These are phyloP conservation scores for Hypocrella siamensis DNA, from an alignment of 2,329 filamentous ascomycete species.

Conservation along the genomic window DNA sequence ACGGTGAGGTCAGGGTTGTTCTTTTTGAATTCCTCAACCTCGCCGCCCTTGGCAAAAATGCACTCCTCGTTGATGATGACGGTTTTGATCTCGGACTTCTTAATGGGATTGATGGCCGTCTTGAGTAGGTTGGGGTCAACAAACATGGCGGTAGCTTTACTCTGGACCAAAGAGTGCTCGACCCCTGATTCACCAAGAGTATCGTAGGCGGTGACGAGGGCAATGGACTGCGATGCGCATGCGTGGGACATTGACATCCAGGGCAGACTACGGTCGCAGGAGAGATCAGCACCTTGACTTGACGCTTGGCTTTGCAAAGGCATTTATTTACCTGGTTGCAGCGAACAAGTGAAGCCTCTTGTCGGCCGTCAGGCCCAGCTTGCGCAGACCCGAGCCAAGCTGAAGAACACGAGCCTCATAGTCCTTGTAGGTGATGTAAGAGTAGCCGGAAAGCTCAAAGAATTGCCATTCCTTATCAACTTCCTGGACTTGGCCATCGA, in stretches of 20 bases:
- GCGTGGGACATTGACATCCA: constrained; percentile 75
- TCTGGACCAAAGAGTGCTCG: constrained; percentile 73
- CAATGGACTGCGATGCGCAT: constrained; percentile 69
- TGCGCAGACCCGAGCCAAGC: constrained; percentile 57
- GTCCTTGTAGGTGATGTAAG: constrained; percentile 64
- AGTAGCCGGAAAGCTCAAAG: constrained; percentile 68
- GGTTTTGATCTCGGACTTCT: constrained; percentile 38
- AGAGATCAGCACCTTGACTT: no score
- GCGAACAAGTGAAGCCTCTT: constrained; percentile 71
- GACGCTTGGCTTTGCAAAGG: neutral
- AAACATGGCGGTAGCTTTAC: constrained; percentile 69
- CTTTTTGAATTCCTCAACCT: constrained; percentile 40
- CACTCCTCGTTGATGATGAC: constrained; percentile 48
- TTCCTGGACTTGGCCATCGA: constrained; percentile 65
- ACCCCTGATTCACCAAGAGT: constrained; percentile 75
- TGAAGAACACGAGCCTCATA: constrained; percentile 56
- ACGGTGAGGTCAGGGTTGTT: constrained; percentile 38
- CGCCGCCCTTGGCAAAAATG: constrained; percentile 31
- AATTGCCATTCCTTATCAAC: constrained; percentile 86
- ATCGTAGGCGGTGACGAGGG: constrained; percentile 90
- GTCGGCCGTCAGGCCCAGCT: constrained; percentile 51
- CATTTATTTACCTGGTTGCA: constrained; percentile 60
- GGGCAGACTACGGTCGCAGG: constrained; percentile 48
- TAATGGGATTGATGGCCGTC: constrained; percentile 39
- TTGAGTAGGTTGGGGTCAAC: constrained; percentile 65